Conservation (phyloP, 257 asterid species). For the Jacaranda mimosifolia region DNA sequence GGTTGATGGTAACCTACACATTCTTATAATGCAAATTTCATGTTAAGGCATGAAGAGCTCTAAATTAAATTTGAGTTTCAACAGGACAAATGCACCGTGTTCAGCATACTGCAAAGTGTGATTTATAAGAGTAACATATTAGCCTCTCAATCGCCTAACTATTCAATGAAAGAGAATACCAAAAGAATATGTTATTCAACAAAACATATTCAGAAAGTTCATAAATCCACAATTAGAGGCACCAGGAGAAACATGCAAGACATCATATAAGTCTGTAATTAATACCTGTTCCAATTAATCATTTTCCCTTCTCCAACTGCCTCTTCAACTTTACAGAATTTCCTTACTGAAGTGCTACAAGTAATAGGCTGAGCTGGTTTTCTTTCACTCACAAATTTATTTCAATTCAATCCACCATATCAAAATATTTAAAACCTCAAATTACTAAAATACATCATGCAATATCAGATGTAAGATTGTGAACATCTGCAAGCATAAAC, state of each 20-base stretch:
- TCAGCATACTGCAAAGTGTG: too few species aligned
- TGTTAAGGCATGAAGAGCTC: too few species aligned
- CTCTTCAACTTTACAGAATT: too few species aligned
- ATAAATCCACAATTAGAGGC: conserved; percentile 42
- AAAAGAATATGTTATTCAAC: background rate
- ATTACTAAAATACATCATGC: background rate
- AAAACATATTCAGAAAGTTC: conserved; percentile 45
- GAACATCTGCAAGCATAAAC: background rate
- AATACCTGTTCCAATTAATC: conserved; percentile 58
- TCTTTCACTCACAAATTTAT: background rate
- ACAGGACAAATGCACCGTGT: too few species aligned
- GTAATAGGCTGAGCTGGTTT: background rate
- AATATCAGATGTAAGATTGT: background rate
- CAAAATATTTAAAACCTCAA: background rate
- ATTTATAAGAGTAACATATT: background rate
- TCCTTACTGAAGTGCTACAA: background rate
- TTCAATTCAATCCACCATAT: background rate
- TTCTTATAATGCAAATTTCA: too few species aligned
- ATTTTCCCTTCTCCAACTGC: conserved; percentile 46
- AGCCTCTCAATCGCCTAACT: conserved; percentile 38
- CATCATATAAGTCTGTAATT: conserved; percentile 39
- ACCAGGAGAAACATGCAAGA: conserved; percentile 44
- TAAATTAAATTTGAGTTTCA: too few species aligned
- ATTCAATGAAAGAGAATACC: too few species aligned
- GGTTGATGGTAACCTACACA: too few species aligned